Percentiles rank a stretch among this genome's conserved stretches.
Conservation (phyloP, 2,329 filamentous ascomycete genomes). For the Stachybotrys chlorohalonatus region DNA sequence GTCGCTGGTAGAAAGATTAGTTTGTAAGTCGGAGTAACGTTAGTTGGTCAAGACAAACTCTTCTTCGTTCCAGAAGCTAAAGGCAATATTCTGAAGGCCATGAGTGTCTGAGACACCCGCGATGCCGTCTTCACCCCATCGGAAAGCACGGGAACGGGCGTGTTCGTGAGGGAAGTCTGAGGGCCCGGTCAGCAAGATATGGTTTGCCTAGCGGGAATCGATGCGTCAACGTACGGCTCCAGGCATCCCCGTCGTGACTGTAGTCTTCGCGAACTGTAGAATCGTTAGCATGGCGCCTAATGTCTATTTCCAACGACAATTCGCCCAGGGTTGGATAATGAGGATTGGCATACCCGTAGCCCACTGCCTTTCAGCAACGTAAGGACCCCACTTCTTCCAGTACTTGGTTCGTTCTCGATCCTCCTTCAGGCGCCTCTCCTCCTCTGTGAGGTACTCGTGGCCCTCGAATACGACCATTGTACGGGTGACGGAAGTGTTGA, state of each 20-base stretch:
- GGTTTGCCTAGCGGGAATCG: slow-evolving; percentile 5
- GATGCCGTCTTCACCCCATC: slow-evolving; percentile 97
- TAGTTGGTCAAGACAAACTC: slow-evolving; percentile 47
- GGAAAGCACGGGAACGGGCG: slow-evolving; percentile 77
- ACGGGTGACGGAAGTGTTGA: slow-evolving; percentile 6
- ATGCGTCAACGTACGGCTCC: slow-evolving; percentile 65
- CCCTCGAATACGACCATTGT: slow-evolving; percentile 84
- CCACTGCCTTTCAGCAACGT: slow-evolving; percentile 91
- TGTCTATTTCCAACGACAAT: not conserved
- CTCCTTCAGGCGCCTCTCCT: slow-evolving; percentile 83
- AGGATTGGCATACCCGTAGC: slow-evolving; percentile 60
- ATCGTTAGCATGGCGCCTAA: slow-evolving; percentile 9
- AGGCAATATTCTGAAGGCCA: slow-evolving; percentile 83
- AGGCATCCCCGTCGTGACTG: slow-evolving; percentile 79
- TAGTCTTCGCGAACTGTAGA: slow-evolving; percentile 77
- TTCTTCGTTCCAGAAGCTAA: slow-evolving; percentile 96
- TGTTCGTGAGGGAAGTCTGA: slow-evolving; percentile 90
- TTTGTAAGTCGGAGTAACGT: not conserved
- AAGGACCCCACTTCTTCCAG: slow-evolving; percentile 98
- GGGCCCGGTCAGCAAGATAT: slow-evolving; percentile 5
- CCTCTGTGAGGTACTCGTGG: slow-evolving; percentile 78
- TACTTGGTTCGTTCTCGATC: slow-evolving; percentile 79
- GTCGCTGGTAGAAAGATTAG: slow-evolving; percentile 50
- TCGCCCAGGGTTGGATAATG: not conserved
- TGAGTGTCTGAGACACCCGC: slow-evolving; percentile 89